A percentile compares a stretch with the other conserved stretches of the same genome.
These are phyloP conservation scores for Corymbia calophylla DNA, from an alignment of 441 rosid genomes.

Conservation along the genomic window DNA sequence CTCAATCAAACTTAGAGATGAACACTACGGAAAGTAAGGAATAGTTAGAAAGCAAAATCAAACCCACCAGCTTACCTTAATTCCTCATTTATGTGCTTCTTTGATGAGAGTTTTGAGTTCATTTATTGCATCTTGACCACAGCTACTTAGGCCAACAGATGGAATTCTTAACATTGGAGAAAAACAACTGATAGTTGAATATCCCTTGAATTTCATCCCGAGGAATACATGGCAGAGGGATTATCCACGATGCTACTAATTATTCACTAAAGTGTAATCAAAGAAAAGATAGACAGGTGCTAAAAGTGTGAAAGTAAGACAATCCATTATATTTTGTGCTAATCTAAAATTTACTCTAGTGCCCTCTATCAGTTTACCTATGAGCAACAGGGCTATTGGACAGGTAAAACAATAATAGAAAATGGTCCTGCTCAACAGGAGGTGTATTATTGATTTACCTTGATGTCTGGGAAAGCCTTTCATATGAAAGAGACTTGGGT, in stretches of 20 bases:
- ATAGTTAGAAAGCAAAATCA: background rate
- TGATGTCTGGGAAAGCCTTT: background rate
- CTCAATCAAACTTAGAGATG: conserved; percentile 15
- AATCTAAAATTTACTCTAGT: background rate
- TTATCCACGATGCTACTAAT: background rate
- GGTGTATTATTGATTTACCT: background rate
- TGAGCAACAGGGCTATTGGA: background rate
- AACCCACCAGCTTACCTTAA: conserved; percentile 55
- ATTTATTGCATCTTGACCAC: conserved; percentile 67
- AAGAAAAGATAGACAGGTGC: background rate
- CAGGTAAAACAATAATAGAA: background rate
- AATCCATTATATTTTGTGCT: background rate
- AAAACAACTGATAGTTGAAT: conserved; percentile 84
- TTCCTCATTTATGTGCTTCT: conserved; percentile 94
- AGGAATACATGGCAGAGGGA: background rate
- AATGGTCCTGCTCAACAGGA: background rate
- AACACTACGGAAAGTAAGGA: background rate
- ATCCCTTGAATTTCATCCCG: conserved; percentile 99
- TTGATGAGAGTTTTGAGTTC: conserved; percentile 82
- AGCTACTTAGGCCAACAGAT: conserved; percentile 44
- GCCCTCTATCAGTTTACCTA: background rate
- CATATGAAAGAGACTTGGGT: too few relatives aligned
- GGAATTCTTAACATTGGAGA: conserved; percentile 94
- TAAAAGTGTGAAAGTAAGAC: background rate
- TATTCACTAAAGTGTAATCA: background rate